Conservation (phyloP, 2,329 filamentous ascomycete genomes). For the Beauveria sp. region DNA sequence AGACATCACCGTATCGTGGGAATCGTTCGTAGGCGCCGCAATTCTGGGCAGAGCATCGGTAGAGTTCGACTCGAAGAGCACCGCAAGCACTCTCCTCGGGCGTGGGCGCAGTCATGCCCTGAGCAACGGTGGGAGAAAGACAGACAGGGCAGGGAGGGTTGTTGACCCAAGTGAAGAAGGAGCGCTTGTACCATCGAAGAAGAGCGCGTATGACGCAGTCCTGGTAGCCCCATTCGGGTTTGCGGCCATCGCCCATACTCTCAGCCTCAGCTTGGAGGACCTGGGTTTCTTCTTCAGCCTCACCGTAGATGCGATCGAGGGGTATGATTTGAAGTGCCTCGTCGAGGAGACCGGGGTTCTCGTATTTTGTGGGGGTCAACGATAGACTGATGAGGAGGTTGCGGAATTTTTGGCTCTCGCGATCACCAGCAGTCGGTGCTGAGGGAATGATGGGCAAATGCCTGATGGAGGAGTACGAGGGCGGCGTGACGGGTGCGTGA, state of each 20-base stretch:
- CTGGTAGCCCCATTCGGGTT: conserved; percentile 92
- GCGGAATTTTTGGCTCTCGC: conserved; percentile 64
- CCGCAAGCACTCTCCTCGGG: conserved; percentile 86
- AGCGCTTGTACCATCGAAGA: conserved; percentile 86
- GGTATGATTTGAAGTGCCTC: conserved; percentile 84
- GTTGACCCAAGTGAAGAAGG: conserved; percentile 95
- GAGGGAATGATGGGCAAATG: conserved; percentile 56
- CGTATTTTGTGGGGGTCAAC: conserved; percentile 84
- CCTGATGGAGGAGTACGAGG: conserved; percentile 41
- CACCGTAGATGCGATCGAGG: conserved; percentile 81
- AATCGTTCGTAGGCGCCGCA: conserved; percentile 83
- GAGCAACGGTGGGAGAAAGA: conserved; percentile 70
- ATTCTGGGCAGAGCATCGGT: conserved; percentile 68
- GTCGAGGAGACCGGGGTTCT: conserved; percentile 90
- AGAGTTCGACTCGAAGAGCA: conserved; percentile 81
- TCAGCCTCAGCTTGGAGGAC: conserved; percentile 80
- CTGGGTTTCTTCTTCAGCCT: conserved; percentile 89
- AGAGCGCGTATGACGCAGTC: conserved; percentile 90
- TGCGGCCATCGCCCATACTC: conserved; percentile 72
- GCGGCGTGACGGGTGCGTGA: conserved; percentile 34
- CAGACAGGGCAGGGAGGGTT: conserved; percentile 83
- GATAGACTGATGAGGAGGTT: conserved; percentile 81
- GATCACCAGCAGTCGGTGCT: conserved; percentile 58
- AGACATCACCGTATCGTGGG: conserved; percentile 90
- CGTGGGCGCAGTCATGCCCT: conserved; percentile 76